These are phyloP conservation scores for Cryptococcus sp. DNA, from an alignment of 1,284 basidiomycete species.

Conservation along the genomic window DNA sequence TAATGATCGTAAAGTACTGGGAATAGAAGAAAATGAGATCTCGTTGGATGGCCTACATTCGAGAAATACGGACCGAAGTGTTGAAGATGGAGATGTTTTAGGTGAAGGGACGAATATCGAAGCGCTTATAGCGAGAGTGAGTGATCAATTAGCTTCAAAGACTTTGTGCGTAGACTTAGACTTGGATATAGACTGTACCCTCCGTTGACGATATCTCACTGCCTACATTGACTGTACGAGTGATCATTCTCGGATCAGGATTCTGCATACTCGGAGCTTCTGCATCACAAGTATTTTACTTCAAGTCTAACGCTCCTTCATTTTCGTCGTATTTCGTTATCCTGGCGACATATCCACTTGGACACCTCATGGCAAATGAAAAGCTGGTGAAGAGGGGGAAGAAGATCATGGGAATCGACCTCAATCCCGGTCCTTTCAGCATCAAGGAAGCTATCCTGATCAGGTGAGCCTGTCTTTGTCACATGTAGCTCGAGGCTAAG, in stretches of 20 bases:
- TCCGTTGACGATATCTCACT: slow-evolving; percentile 53
- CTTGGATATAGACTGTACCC: slow-evolving; percentile 47
- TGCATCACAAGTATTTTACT: slow-evolving; percentile 50
- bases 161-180: neutral
- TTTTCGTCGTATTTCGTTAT: slow-evolving; percentile 57
- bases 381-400: slow-evolving; percentile 23
- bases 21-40: neutral
- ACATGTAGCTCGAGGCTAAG: slow-evolving; percentile 6
- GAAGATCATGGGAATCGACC: slow-evolving; percentile 35
- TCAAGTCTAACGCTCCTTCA: slow-evolving; percentile 51
- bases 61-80: slow-evolving; percentile 3
- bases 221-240: slow-evolving; percentile 53
- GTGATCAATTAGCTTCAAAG: neutral
- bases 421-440: slow-evolving; percentile 53
- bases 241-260: slow-evolving; percentile 51
- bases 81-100: slow-evolving; percentile 25
- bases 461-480: slow-evolving; percentile 20
- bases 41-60: slow-evolving; percentile 6
- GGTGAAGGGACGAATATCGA: slow-evolving; percentile 37
- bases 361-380: slow-evolving; percentile 43
- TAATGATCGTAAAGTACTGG: no score
- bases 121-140: slow-evolving; percentile 32
- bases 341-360: slow-evolving; percentile 50
- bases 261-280: slow-evolving; percentile 55
- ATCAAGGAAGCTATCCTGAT: slow-evolving; percentile 49